A percentile compares a stretch with the other conserved stretches of the same genome.
Evolutionary conservation across 768 basidiomycete species (phyloP).

Genomic region (Pleurotus eryngii): DNA sequence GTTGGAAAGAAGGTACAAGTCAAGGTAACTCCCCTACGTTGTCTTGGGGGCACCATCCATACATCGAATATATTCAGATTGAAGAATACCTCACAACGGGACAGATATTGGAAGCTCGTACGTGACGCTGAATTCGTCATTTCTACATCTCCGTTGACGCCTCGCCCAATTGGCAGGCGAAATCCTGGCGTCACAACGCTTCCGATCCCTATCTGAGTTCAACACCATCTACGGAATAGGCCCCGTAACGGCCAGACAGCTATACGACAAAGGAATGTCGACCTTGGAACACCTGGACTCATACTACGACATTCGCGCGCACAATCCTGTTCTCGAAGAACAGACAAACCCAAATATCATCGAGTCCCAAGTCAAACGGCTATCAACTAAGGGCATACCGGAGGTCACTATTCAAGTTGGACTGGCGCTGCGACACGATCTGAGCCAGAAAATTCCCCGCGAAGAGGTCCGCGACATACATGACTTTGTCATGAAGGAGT

Average conservation of each 20-base stretch:
- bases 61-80: conserved; percentile 5
- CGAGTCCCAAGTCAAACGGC: conserved; percentile 8
- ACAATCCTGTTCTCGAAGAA: conserved; percentile 11
- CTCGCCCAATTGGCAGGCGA: conserved; percentile 33
- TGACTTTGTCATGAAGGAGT: conserved; percentile 60
- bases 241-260: conserved; percentile 58
- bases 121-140: too few species aligned
- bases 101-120: conserved; percentile 38
- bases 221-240: conserved; percentile 72
- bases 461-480: conserved; percentile 78
- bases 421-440: conserved; percentile 55
- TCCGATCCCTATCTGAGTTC: conserved; percentile 54
- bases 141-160: conserved; percentile 1
- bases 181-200: conserved; percentile 48
- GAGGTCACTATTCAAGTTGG: conserved; percentile 46
- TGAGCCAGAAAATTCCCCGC: conserved; percentile 56
- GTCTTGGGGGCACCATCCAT: not conserved
- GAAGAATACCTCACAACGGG: conserved; percentile 10
- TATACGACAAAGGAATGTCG: conserved; percentile 65
- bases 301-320: conserved; percentile 48
- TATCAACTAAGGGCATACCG: not conserved
- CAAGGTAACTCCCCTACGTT: not conserved
- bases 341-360: conserved; percentile 5
- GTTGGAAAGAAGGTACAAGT: conserved; percentile 9
- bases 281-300: conserved; percentile 66